Evolutionary conservation across 345 rosid species (phyloP).

Genomic region (Eucalyptus sp.): DNA sequence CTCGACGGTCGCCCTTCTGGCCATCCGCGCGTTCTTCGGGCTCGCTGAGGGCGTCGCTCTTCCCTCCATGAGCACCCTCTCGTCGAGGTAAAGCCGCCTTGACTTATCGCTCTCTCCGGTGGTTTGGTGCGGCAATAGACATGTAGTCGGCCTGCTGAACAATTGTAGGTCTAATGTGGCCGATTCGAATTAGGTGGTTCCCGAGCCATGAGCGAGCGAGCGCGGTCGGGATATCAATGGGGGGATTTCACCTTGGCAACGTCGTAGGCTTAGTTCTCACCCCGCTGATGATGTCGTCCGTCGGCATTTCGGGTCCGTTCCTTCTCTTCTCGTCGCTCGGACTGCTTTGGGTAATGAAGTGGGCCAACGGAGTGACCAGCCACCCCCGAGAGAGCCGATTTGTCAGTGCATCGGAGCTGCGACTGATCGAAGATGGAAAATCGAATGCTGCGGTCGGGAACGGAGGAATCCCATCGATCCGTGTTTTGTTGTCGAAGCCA

Average conservation of each 20-base stretch:
- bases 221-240: constrained; percentile 93
- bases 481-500: constrained; percentile 47
- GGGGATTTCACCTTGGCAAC: constrained; percentile 93
- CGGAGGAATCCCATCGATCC: constrained; percentile 33
- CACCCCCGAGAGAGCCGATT: constrained; percentile 62
- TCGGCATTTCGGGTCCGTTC: constrained; percentile 73
- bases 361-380: constrained; percentile 48
- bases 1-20: constrained; percentile 58
- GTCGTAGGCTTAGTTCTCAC: constrained; percentile 72
- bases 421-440: constrained; percentile 68
- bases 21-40: constrained; percentile 77
- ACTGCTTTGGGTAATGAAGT: constrained; percentile 50
- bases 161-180: not conserved
- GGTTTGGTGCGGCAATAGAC: not conserved
- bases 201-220: constrained; percentile 75
- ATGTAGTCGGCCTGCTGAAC: not conserved
- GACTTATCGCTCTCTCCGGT: not conserved
- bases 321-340: constrained; percentile 71
- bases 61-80: constrained; percentile 79
- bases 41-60: constrained; percentile 91
- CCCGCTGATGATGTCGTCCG: constrained; percentile 63
- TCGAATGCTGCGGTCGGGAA: constrained; percentile 10
- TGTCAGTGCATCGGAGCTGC: constrained; percentile 46
- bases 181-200: constrained; percentile 47
- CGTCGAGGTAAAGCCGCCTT: constrained; percentile 43